Percentiles rank a stretch among this genome's conserved stretches.
phyloP scores from a whole-genome alignment of 2,329 filamentous ascomycete species.

The Fusarium sp. region DNA sequence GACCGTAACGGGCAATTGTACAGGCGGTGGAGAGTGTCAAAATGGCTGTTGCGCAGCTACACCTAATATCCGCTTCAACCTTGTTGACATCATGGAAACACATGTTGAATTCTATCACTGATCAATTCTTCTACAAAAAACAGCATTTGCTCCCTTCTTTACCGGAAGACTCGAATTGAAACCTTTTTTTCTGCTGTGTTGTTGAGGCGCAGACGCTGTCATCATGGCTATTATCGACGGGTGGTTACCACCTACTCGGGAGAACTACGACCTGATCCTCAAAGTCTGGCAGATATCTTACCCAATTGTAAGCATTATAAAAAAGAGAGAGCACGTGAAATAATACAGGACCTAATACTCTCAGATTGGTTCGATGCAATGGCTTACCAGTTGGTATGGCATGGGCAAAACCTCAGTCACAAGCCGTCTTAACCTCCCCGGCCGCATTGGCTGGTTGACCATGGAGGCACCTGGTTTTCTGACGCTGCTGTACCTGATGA shows the following conservation, averaged over 20 bases:
- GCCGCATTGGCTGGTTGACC: constrained; percentile 84
- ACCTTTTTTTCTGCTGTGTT: not conserved
- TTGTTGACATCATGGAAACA: constrained; percentile 38
- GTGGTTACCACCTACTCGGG: constrained; percentile 67
- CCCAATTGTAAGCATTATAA: constrained; percentile 58
- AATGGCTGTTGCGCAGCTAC: constrained; percentile 33
- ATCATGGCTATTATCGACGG: constrained; percentile 61
- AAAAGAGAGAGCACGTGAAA: not conserved
- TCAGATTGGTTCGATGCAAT: constrained; percentile 79
- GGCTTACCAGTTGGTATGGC: constrained; percentile 82
- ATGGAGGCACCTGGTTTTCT: constrained; percentile 88
- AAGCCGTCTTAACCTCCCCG: constrained; percentile 85
- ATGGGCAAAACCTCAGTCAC: constrained; percentile 89
- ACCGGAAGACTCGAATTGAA: not conserved
- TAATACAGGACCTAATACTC: constrained; percentile 2
- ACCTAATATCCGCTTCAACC: not conserved
- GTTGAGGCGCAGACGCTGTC: not conserved
- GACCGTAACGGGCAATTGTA: not conserved
- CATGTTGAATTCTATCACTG: not conserved
- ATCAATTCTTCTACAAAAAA: not conserved
- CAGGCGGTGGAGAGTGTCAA: constrained; percentile 42
- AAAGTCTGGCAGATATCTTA: constrained; percentile 63
- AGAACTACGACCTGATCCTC: constrained; percentile 66
- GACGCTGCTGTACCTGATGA: constrained; percentile 82
- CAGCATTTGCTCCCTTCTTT: not conserved